A percentile compares a stretch with the other conserved stretches of the same genome.
Evolutionary conservation across 169 alveolate species (phyloP).

Genomic region (Cryptosporidium meleagridis): DNA sequence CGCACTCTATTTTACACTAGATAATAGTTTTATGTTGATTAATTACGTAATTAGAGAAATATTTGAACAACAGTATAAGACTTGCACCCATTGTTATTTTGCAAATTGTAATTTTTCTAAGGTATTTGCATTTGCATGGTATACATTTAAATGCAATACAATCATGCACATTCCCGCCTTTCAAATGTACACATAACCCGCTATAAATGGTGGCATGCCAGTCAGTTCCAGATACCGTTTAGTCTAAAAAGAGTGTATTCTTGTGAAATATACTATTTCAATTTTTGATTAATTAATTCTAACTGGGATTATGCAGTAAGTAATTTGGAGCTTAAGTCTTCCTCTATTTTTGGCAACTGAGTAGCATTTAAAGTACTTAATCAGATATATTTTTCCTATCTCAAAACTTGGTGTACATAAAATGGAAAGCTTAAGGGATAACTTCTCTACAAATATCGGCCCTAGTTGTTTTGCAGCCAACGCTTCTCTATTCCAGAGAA

Average conservation of each 20-base stretch:
- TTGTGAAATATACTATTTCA: slow-evolving; percentile 7
- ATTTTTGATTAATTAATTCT: slow-evolving; percentile 3
- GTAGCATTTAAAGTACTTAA: neutral
- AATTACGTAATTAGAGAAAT: neutral
- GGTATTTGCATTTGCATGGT: neutral
- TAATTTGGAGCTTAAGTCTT: neutral
- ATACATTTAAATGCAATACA: neutral
- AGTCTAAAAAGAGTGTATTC: slow-evolving; percentile 72
- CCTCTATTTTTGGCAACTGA: slow-evolving; percentile 23
- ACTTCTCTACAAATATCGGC: slow-evolving; percentile 14
- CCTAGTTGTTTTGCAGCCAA: slow-evolving; percentile 6
- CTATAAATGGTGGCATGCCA: slow-evolving; percentile 67
- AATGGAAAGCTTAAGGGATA: slow-evolving; percentile 67
- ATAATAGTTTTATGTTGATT: neutral
- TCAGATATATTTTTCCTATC: neutral
- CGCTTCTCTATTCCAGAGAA: slow-evolving; percentile 46
- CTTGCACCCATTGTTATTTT: slow-evolving; percentile 9
- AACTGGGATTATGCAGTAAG: slow-evolving; percentile 44
- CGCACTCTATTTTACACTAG: neutral
- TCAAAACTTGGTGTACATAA: neutral
- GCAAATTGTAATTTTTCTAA: neutral
- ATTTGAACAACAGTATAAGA: neutral
- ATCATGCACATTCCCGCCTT: slow-evolving; percentile 59
- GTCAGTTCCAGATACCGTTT: slow-evolving; percentile 72
- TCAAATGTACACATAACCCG: slow-evolving; percentile 48